Conservation (phyloP, 345 rosid species). For the Durio zibethinus region DNA sequence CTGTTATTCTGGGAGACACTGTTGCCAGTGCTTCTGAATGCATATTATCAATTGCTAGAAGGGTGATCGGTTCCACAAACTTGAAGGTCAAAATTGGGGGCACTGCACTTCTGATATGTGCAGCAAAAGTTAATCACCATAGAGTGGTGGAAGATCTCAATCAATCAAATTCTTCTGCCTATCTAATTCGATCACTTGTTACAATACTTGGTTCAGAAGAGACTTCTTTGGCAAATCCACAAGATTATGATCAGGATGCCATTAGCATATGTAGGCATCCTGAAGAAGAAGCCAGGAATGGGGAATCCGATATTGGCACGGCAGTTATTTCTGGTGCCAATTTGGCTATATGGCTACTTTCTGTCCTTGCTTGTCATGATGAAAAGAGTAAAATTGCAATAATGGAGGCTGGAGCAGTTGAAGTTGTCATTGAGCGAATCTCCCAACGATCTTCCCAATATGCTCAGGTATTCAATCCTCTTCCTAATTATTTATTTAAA, state of each 20-base stretch:
- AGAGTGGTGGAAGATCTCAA: constrained; percentile 83
- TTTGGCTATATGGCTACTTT: constrained; percentile 87
- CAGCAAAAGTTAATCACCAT: constrained; percentile 82
- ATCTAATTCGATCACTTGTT: constrained; percentile 79
- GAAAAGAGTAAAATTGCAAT: constrained; percentile 70
- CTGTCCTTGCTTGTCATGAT: constrained; percentile 89
- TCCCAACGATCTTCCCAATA: constrained; percentile 51
- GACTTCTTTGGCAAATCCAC: constrained; percentile 46
- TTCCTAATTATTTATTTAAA: constrained; percentile 4
- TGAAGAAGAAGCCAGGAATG: constrained; percentile 50
- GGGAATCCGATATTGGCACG: constrained; percentile 44
- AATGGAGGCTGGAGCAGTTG: constrained; percentile 92
- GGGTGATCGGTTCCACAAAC: constrained; percentile 64
- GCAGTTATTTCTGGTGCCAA: constrained; percentile 62
- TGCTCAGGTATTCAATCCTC: constrained; percentile 59
- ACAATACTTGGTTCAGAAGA: constrained; percentile 53
- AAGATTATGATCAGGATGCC: constrained; percentile 42
- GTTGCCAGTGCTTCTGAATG: constrained; percentile 66
- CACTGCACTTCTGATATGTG: constrained; percentile 87
- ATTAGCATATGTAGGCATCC: constrained; percentile 60
- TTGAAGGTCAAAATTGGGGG: constrained; percentile 89
- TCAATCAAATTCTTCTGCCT: constrained; percentile 57
- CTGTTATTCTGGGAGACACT: constrained; percentile 73
- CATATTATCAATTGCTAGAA: constrained; percentile 57
- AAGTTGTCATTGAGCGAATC: constrained; percentile 79